These are phyloP conservation scores for Termitomyces sp. DNA, from an alignment of 768 basidiomycete species.

Conservation along the genomic window DNA sequence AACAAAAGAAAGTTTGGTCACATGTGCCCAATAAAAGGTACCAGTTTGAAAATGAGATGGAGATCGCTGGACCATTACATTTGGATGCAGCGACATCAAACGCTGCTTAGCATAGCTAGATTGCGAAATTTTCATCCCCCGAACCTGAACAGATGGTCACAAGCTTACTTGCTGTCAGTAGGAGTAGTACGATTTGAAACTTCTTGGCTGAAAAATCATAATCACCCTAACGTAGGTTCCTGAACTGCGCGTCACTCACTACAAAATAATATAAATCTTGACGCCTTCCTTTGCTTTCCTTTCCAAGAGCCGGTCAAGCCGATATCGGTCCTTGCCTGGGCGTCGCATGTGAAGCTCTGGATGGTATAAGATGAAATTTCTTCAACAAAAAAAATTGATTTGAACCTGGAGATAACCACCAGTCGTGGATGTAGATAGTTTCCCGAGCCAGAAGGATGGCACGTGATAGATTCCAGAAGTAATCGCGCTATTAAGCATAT, in stretches of 20 bases:
- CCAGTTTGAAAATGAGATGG: constrained; percentile 97
- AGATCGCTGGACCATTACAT: constrained; percentile 94
- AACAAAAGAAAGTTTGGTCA: constrained; percentile 30
- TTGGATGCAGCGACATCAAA: constrained; percentile 73
- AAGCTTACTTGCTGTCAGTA: constrained; percentile 78
- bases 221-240: constrained; percentile 4
- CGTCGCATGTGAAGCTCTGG: constrained; percentile 80
- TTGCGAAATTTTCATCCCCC: constrained; percentile 1
- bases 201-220: constrained; percentile 61
- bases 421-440: constrained; percentile 92
- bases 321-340: constrained; percentile 78
- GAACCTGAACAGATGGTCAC: constrained; percentile 5
- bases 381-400: neutral
- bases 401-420: constrained; percentile 92
- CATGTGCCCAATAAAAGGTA: constrained; percentile 98
- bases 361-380: neutral
- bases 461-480: constrained; percentile 95
- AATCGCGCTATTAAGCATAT: constrained; percentile 69
- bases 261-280: constrained; percentile 92
- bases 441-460: constrained; percentile 88
- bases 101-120: constrained; percentile 81
- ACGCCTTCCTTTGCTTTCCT: constrained; percentile 94
- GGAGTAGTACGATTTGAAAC: constrained; percentile 94
- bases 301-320: constrained; percentile 81
- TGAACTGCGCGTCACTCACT: constrained; percentile 42